Evolutionary conservation across 768 basidiomycete species (phyloP).

Genomic region (Baorangia bicolor): DNA sequence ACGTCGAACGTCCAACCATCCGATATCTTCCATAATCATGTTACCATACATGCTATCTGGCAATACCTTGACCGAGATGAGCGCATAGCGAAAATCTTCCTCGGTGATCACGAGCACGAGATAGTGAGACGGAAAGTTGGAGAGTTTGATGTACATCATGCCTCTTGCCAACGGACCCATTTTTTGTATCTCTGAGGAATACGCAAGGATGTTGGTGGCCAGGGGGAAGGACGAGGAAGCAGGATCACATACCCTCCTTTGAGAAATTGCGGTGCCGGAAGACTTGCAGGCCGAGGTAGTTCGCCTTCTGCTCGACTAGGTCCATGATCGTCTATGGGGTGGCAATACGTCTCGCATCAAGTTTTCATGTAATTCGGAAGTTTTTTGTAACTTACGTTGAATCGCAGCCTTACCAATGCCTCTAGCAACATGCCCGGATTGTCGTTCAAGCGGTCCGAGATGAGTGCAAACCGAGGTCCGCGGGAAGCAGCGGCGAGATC

Average conservation of each 20-base stretch:
- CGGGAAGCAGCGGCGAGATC: constrained; percentile 74
- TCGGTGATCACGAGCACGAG: constrained; percentile 83
- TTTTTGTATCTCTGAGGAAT: constrained; percentile 59
- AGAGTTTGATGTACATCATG: constrained; percentile 72
- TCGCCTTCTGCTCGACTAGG: constrained; percentile 81
- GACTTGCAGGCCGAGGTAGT: constrained; percentile 76
- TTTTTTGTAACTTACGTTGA: constrained; percentile 48
- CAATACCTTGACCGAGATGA: constrained; percentile 64
- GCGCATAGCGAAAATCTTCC: constrained; percentile 74
- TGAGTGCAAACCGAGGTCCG: constrained; percentile 57
- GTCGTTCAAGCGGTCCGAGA: constrained; percentile 67
- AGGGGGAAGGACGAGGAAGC: background rate
- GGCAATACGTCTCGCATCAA: background rate
- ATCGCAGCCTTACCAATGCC: constrained; percentile 57
- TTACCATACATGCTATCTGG: constrained; percentile 54
- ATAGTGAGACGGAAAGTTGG: constrained; percentile 77
- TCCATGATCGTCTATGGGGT: constrained; percentile 76
- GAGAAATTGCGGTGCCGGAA: constrained; percentile 68
- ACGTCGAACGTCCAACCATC: constrained; percentile 72
- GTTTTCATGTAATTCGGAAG: background rate
- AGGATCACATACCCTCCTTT: constrained; percentile 50
- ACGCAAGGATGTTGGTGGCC: background rate
- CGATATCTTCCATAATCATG: constrained; percentile 74
- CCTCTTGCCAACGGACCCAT: constrained; percentile 63
- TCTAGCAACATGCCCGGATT: constrained; percentile 59